Conservation (phyloP, 2,329 filamentous ascomycete species). For the Pseudogymnoascus sp. region DNA sequence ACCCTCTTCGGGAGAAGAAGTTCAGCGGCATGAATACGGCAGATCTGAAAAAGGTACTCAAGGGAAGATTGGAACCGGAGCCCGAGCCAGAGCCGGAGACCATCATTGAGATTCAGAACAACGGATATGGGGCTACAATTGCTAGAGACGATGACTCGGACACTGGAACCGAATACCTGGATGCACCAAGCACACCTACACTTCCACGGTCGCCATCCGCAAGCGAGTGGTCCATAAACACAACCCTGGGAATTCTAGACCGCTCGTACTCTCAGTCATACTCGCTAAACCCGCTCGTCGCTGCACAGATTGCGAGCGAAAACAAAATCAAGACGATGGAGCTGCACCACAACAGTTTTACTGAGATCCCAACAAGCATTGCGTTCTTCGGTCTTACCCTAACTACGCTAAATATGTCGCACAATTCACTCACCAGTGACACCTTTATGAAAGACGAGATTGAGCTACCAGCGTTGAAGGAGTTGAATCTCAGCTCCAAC, state of each 20-base stretch:
- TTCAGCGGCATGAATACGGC: conserved; percentile 73
- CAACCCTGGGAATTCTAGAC: conserved; percentile 52
- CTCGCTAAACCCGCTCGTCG: conserved; percentile 50
- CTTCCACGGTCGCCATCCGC: conserved; percentile 32
- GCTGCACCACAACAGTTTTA: conserved; percentile 71
- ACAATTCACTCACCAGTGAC: conserved; percentile 63
- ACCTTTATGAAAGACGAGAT: conserved; percentile 60
- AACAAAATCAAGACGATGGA: conserved; percentile 52
- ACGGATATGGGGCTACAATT: neutral
- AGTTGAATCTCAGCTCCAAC: conserved; percentile 69
- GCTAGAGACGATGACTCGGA: conserved; percentile 35
- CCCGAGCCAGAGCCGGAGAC: conserved; percentile 16
- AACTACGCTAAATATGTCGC: conserved; percentile 63
- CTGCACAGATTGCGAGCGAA: conserved; percentile 46
- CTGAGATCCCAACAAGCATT: conserved; percentile 60
- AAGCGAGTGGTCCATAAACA: conserved; percentile 40
- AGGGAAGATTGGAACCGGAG: conserved; percentile 55
- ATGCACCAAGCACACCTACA: conserved; percentile 49
- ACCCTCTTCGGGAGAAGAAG: conserved; percentile 83
- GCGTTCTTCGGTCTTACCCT: conserved; percentile 65
- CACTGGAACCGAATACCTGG: conserved; percentile 45
- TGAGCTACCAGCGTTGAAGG: conserved; percentile 65
- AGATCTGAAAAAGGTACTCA: conserved; percentile 69
- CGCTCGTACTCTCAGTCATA: conserved; percentile 59
- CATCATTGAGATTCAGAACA: conserved; percentile 29